phyloP scores from a whole-genome alignment of 2,329 filamentous ascomycete genomes.

The Colletotrichum sp. region DNA sequence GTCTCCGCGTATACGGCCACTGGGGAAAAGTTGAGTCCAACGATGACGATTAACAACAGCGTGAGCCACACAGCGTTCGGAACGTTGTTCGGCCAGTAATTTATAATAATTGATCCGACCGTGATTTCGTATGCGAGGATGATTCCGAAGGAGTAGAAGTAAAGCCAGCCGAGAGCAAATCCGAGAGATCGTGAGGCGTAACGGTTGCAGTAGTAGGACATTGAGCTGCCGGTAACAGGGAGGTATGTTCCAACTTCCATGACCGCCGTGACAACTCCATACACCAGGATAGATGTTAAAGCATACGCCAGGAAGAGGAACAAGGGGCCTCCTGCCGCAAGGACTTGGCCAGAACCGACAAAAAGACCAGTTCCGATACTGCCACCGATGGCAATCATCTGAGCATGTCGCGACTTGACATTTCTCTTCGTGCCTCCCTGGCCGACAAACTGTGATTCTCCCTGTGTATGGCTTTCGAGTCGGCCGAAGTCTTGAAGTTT shows the following conservation, averaged over 20 bases:
- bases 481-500: background rate
- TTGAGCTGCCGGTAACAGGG: conserved; percentile 51
- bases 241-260: conserved; percentile 58
- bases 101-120: conserved; percentile 24
- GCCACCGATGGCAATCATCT: conserved; percentile 52
- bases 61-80: conserved; percentile 23
- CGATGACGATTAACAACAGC: conserved; percentile 22
- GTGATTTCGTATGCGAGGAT: conserved; percentile 32
- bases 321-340: conserved; percentile 43
- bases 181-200: conserved; percentile 33
- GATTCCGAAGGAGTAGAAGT: conserved; percentile 43
- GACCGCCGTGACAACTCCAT: conserved; percentile 50
- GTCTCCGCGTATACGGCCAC: conserved; percentile 53
- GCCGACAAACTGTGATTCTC: background rate
- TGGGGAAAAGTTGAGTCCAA: conserved; percentile 17
- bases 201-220: conserved; percentile 48
- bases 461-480: background rate
- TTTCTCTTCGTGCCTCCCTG: background rate
- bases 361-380: conserved; percentile 54
- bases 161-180: conserved; percentile 50
- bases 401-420: conserved; percentile 48
- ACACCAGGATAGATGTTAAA: conserved; percentile 49
- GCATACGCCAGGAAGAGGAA: conserved; percentile 46
- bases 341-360: conserved; percentile 48
- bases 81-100: conserved; percentile 25